Conservation (phyloP, 2,329 filamentous ascomycete species). For the Penicillium vulpinum region DNA sequence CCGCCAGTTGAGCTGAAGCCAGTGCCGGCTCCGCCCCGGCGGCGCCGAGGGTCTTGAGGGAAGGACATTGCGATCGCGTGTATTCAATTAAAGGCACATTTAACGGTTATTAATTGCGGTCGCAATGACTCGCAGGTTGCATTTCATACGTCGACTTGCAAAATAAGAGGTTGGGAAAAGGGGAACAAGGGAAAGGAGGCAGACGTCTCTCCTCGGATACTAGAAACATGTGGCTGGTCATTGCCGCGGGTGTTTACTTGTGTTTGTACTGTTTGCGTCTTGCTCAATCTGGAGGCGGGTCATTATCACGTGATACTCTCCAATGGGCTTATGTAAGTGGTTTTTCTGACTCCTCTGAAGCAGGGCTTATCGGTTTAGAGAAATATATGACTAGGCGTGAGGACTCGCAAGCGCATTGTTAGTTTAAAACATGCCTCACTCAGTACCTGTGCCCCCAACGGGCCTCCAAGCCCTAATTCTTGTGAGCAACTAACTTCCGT, state of each 20-base stretch:
- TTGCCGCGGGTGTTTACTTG: slow-evolving; percentile 31
- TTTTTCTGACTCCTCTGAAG: slow-evolving; percentile 3
- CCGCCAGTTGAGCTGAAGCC: slow-evolving; percentile 45
- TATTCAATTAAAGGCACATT: slow-evolving; percentile 30
- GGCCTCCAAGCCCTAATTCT: slow-evolving; percentile 53
- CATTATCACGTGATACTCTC: not conserved
- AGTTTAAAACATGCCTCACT: slow-evolving; percentile 30
- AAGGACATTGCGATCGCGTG: slow-evolving; percentile 41
- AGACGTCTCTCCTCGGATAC: slow-evolving; percentile 33
- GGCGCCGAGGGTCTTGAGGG: slow-evolving; percentile 41
- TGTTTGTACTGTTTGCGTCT: slow-evolving; percentile 34
- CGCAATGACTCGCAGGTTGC: slow-evolving; percentile 30
- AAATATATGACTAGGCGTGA: slow-evolving; percentile 3
- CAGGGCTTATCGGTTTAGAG: slow-evolving; percentile 1
- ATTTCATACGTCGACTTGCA: slow-evolving; percentile 30
- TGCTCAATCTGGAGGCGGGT: slow-evolving; percentile 27
- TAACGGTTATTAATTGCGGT: slow-evolving; percentile 22
- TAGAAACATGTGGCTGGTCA: slow-evolving; percentile 46
- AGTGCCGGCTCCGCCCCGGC: slow-evolving; percentile 38
- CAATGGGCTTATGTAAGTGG: not conserved
- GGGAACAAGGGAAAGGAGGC: slow-evolving; percentile 18
- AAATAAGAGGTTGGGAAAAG: slow-evolving; percentile 21
- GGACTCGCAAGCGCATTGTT: not conserved
- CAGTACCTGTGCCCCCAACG: slow-evolving; percentile 56
- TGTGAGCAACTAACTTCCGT: slow-evolving; percentile 27